phyloP scores from a whole-genome alignment of 805 yeast genomes.

The Yarrowia sp. region DNA sequence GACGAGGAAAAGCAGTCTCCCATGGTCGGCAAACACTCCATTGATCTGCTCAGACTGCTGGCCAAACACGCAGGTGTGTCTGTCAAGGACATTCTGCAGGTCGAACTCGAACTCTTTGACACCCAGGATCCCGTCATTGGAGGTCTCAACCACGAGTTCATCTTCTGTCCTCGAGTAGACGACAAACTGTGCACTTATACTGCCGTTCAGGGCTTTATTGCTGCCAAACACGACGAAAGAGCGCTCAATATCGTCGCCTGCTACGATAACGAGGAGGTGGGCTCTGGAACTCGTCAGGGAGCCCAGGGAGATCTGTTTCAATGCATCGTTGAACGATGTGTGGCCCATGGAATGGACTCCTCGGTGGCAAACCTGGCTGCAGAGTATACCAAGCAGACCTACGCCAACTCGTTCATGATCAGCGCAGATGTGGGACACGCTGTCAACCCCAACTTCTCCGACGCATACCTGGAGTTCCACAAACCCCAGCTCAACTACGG shows the following conservation, averaged over 20 bases:
- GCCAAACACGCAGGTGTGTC: slow-evolving; percentile 65
- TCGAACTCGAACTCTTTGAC: slow-evolving; percentile 82
- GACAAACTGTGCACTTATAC: slow-evolving; percentile 84
- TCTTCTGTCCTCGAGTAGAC: slow-evolving; percentile 83
- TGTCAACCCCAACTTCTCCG: slow-evolving; percentile 69
- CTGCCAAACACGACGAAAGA: slow-evolving; percentile 48
- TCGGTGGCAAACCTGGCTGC: slow-evolving; percentile 40
- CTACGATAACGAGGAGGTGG: slow-evolving; percentile 85
- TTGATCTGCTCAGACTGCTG: slow-evolving; percentile 70
- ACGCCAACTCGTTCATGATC: slow-evolving; percentile 77
- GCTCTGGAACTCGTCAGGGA: slow-evolving; percentile 81
- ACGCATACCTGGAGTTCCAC: slow-evolving; percentile 75
- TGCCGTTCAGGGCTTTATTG: slow-evolving; percentile 61
- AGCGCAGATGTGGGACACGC: slow-evolving; percentile 88
- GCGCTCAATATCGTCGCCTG: slow-evolving; percentile 62
- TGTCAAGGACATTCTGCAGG: slow-evolving; percentile 67
- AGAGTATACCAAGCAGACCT: slow-evolving; percentile 54
- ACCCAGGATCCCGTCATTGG: slow-evolving; percentile 81
- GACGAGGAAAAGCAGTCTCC: slow-evolving; percentile 73
- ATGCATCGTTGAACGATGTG: slow-evolving; percentile 61
- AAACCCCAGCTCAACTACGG: slow-evolving; percentile 83
- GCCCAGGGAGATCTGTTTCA: slow-evolving; percentile 80
- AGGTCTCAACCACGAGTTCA: slow-evolving; percentile 76
- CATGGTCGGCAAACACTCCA: slow-evolving; percentile 69
- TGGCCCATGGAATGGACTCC: slow-evolving; percentile 46